These are phyloP conservation scores for Basidiobolus meristosporus DNA, from an alignment of 371 early-diverging fungal species.

Conservation along the genomic window DNA sequence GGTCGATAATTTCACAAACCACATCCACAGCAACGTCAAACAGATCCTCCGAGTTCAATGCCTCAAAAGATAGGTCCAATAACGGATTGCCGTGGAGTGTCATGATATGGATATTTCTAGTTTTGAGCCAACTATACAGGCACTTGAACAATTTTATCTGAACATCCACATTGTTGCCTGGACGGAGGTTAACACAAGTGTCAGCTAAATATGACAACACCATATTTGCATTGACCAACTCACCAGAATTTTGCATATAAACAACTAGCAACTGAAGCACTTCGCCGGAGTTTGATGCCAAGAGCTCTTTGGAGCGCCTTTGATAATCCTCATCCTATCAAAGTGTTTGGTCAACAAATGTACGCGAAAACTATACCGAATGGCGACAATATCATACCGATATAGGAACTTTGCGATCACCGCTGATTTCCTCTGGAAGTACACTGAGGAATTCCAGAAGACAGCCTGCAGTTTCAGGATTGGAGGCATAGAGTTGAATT, in stretches of 20 bases:
- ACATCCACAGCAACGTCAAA: conserved; percentile 77
- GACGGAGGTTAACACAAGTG: background rate
- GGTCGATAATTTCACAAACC: conserved; percentile 57
- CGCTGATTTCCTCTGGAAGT: conserved; percentile 71
- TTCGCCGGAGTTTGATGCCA: conserved; percentile 38
- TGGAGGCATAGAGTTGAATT: conserved; percentile 31
- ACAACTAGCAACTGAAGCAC: conserved; percentile 38
- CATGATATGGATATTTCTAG: conserved; percentile 54
- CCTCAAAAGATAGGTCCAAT: conserved; percentile 51
- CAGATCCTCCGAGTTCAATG: conserved; percentile 35
- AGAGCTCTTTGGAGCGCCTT: conserved; percentile 25
- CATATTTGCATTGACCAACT: background rate
- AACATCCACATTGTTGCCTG: conserved; percentile 23
- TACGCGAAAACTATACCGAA: background rate
- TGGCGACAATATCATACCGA: conserved; percentile 12
- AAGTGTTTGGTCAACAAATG: conserved; percentile 1
- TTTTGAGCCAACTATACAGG: conserved; percentile 63
- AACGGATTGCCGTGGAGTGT: conserved; percentile 44
- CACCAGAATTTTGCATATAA: conserved; percentile 46
- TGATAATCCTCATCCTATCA: conserved; percentile 37
- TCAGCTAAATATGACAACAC: no score
- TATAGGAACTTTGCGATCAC: conserved; percentile 38
- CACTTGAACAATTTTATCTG: conserved; percentile 50
- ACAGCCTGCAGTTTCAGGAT: conserved; percentile 26
- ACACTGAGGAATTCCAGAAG: conserved; percentile 65